Evolutionary conservation across 345 rosid genomes (phyloP).

Genomic region (Zanthoxylum bungeanum): DNA sequence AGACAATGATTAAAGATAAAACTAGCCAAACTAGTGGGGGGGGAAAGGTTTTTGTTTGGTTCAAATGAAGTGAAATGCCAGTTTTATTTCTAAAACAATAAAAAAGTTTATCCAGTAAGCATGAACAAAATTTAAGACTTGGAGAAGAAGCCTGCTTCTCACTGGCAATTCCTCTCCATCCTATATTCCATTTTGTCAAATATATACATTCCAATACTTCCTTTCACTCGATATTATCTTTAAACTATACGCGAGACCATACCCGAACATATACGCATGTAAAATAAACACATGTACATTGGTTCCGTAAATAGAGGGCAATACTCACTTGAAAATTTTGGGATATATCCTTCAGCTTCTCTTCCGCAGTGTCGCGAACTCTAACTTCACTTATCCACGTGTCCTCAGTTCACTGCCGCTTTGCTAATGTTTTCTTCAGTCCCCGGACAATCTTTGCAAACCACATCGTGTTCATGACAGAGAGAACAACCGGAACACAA

Average conservation of each 20-base stretch:
- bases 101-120: background rate
- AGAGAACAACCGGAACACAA: conserved; percentile 52
- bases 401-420: conserved; percentile 46
- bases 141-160: background rate
- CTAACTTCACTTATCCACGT: background rate
- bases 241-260: background rate
- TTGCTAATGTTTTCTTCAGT: conserved; percentile 62
- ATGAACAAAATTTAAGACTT: background rate
- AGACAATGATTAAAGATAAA: no score
- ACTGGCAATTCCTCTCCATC: background rate
- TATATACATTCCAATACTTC: background rate
- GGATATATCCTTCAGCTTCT: background rate
- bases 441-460: conserved; percentile 79
- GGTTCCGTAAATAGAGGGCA: background rate
- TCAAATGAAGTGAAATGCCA: background rate
- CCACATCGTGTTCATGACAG: conserved; percentile 80
- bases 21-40: no score
- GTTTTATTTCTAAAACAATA: background rate
- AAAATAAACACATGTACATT: background rate
- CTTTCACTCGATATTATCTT: background rate
- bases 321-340: background rate
- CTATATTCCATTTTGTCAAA: background rate
- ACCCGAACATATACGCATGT: conserved; percentile 3
- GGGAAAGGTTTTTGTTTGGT: no score
- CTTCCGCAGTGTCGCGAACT: background rate